These are phyloP conservation scores for Lipomyces oligophaga DNA, from an alignment of 805 yeast species.

Conservation along the genomic window DNA sequence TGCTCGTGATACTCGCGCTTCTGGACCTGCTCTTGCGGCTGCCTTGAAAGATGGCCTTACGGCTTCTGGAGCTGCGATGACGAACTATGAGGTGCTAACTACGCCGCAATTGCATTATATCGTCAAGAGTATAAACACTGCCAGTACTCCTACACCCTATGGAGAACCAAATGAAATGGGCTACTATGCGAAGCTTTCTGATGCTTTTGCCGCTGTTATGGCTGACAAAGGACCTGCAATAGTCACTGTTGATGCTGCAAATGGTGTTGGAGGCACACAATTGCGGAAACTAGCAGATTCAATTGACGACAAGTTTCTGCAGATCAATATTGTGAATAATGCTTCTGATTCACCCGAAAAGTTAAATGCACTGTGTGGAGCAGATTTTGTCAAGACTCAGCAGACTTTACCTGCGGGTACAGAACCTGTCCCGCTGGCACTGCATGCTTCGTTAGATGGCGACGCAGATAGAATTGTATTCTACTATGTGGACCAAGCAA, in stretches of 20 bases:
- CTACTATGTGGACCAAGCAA: conserved; percentile 43
- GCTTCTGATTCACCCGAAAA: conserved; percentile 57
- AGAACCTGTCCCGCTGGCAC: conserved; percentile 42
- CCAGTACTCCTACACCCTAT: conserved; percentile 41
- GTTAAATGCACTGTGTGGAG: conserved; percentile 83
- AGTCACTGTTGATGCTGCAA: conserved; percentile 83
- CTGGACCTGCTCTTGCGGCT: conserved; percentile 63
- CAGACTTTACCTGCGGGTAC: conserved; percentile 71
- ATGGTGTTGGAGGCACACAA: conserved; percentile 93
- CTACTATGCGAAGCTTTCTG: conserved; percentile 61
- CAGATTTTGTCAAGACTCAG: conserved; percentile 89
- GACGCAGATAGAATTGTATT: conserved; percentile 95
- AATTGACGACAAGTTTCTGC: conserved; percentile 43
- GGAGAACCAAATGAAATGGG: conserved; percentile 65
- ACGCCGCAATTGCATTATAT: conserved; percentile 94
- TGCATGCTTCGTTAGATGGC: conserved; percentile 89
- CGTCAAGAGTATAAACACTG: conserved; percentile 68
- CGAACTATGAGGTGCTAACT: conserved; percentile 68
- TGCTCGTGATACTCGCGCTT: conserved; percentile 84
- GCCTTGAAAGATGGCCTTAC: conserved; percentile 61
- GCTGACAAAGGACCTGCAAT: conserved; percentile 31
- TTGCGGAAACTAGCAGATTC: conserved; percentile 47
- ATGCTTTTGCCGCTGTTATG: conserved; percentile 48
- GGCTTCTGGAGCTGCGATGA: conserved; percentile 44
- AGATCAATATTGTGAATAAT: conserved; percentile 40